Evolutionary conservation across 768 basidiomycete genomes (phyloP).

Genomic region (Tulasnella sp.): DNA sequence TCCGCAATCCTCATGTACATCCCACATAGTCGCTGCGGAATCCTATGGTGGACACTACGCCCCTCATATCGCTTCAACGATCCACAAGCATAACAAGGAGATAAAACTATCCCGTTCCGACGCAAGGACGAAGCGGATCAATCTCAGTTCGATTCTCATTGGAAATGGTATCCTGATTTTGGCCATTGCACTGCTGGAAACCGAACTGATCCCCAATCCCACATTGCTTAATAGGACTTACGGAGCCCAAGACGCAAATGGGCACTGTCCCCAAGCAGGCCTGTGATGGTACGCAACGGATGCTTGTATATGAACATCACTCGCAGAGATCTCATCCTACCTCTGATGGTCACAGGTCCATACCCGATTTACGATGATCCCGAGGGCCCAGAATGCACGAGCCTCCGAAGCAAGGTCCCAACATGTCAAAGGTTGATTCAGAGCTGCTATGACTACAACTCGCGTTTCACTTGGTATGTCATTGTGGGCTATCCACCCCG

Average conservation of each 20-base stretch:
- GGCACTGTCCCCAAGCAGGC: slow-evolving; percentile 68
- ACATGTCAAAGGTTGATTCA: slow-evolving; percentile 66
- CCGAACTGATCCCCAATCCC: not conserved
- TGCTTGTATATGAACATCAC: not conserved
- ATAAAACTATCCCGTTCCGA: slow-evolving; percentile 32
- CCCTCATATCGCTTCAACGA: slow-evolving; percentile 76
- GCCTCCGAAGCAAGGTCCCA: slow-evolving; percentile 53
- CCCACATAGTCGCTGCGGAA: slow-evolving; percentile 7
- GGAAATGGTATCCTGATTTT: slow-evolving; percentile 76
- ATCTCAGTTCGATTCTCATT: slow-evolving; percentile 73
- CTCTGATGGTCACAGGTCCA: slow-evolving; percentile 33
- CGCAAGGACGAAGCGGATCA: slow-evolving; percentile 54
- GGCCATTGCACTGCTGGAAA: not conserved
- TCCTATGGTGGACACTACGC: slow-evolving; percentile 56
- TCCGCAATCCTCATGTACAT: not conserved
- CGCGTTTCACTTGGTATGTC: slow-evolving; percentile 41
- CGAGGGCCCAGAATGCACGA: slow-evolving; percentile 52
- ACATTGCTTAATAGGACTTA: slow-evolving; percentile 35
- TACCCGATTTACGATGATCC: slow-evolving; percentile 67
- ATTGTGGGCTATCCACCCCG: no score
- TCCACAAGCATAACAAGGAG: slow-evolving; percentile 66
- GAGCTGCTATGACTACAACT: slow-evolving; percentile 53
- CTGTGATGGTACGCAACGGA: slow-evolving; percentile 41
- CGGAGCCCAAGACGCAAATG: slow-evolving; percentile 75
- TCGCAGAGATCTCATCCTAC: slow-evolving; percentile 23